Evolutionary conservation across 2,329 filamentous ascomycete species (phyloP).

Genomic region (Hirsutella minnesotensis): DNA sequence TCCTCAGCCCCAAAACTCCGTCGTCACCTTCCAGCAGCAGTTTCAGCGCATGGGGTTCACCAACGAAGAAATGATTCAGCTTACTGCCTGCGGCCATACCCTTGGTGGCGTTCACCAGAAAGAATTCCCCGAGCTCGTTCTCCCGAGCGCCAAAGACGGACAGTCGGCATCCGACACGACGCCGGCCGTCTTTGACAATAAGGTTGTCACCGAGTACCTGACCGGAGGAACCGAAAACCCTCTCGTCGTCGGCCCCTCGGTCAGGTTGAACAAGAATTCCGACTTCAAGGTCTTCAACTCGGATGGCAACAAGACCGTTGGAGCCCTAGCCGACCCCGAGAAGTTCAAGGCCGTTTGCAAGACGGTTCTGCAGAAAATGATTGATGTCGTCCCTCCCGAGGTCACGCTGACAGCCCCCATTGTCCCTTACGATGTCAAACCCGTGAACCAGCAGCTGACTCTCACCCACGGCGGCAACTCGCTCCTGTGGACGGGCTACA

Average conservation of each 20-base stretch:
- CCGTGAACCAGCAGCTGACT: constrained; percentile 42
- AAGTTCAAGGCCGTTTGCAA: constrained; percentile 36
- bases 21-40: constrained; percentile 38
- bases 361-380: constrained; percentile 45
- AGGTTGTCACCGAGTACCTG: constrained; percentile 44
- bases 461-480: constrained; percentile 34
- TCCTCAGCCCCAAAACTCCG: constrained; percentile 44
- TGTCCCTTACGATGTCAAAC: constrained; percentile 46
- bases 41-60: constrained; percentile 48
- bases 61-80: constrained; percentile 44
- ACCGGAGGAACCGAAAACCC: constrained; percentile 40
- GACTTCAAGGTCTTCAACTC: constrained; percentile 44
- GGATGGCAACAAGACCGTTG: constrained; percentile 44
- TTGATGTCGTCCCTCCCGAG: constrained; percentile 43
- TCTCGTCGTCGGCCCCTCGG: constrained; percentile 39
- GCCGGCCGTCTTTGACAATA: constrained; percentile 40
- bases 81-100: constrained; percentile 49
- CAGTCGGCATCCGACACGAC: constrained; percentile 35
- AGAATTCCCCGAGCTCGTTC: constrained; percentile 41
- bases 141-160: constrained; percentile 29
- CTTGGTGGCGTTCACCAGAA: constrained; percentile 45
- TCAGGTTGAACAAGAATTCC: constrained; percentile 31
- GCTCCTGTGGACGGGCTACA: constrained; percentile 40
- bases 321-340: constrained; percentile 28
- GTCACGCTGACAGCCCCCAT: constrained; percentile 40